Evolutionary conservation across 345 rosid species (phyloP).

Genomic region (Citrus inodora): DNA sequence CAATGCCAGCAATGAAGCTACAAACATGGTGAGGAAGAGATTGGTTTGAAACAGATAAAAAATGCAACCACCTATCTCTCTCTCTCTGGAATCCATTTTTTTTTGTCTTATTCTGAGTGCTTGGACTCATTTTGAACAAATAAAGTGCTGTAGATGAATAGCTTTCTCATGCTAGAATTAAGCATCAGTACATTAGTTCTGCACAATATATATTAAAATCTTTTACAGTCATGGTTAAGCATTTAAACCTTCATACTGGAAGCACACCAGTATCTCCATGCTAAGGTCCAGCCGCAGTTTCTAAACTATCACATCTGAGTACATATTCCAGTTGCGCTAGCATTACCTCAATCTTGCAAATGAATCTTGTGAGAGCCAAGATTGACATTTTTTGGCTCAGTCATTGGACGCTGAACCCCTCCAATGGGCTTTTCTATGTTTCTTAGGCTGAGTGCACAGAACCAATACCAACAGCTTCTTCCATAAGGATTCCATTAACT

Average conservation of each 20-base stretch:
- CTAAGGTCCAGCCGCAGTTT: not conserved
- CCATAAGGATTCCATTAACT: not conserved
- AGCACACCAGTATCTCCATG: not conserved
- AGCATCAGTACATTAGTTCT: not conserved
- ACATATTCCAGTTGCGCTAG: not conserved
- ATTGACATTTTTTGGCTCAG: not conserved
- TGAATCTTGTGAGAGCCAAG: not conserved
- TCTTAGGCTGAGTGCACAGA: not conserved
- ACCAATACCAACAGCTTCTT: not conserved
- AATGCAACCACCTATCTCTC: not conserved
- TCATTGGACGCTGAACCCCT: not conserved
- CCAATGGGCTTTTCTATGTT: not conserved
- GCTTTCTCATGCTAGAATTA: too few species aligned
- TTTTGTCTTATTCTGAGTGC: not conserved
- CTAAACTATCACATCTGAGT: not conserved
- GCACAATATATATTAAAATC: not conserved
- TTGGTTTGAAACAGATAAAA: not conserved
- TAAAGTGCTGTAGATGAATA: not conserved
- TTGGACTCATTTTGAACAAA: not conserved
- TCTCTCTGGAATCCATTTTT: too few species aligned
- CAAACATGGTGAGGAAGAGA: not conserved
- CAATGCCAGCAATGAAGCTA: not conserved
- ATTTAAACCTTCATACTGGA: not conserved
- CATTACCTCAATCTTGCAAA: not conserved
- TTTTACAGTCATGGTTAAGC: not conserved